These are phyloP conservation scores for Carex pumila DNA, from an alignment of 176 grass and related monocot genomes.

Conservation along the genomic window DNA sequence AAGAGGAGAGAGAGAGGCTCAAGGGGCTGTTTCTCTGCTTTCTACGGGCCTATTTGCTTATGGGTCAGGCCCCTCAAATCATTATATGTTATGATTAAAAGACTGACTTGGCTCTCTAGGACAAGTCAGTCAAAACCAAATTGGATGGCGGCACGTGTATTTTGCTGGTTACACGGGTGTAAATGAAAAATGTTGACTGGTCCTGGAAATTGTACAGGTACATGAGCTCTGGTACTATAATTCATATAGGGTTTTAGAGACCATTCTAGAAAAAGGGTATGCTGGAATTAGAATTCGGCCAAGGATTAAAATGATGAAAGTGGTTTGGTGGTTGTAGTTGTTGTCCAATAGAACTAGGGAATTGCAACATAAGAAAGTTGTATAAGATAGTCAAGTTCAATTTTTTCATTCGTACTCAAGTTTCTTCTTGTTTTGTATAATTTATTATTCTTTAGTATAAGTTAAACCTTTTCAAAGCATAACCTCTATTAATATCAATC, in stretches of 20 bases:
- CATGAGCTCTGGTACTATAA: conserved; percentile 10
- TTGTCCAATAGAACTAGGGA: conserved; percentile 12
- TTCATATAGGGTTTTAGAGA: conserved; percentile 12
- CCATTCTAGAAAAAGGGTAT: background rate
- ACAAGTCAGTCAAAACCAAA: background rate
- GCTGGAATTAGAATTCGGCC: background rate
- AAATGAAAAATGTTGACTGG: background rate
- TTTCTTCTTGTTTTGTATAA: conserved; percentile 10
- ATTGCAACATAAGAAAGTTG: conserved; percentile 20
- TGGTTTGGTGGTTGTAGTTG: background rate
- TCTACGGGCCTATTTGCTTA: background rate
- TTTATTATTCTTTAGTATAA: conserved; percentile 5
- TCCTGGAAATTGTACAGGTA: conserved; percentile 22
- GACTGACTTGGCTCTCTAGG: background rate
- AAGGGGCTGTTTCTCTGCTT: background rate
- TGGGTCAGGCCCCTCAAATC: background rate
- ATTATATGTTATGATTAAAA: background rate
- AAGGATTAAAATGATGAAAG: background rate
- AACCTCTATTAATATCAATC: background rate
- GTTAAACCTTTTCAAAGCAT: background rate
- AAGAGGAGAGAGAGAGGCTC: background rate
- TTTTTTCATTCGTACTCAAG: conserved; percentile 18
- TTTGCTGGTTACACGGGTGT: background rate
- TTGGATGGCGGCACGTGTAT: background rate
- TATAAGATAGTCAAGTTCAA: conserved; percentile 19